phyloP scores from a whole-genome alignment of 2,329 filamentous ascomycete genomes.

The Dactylonectria estremocensis region DNA sequence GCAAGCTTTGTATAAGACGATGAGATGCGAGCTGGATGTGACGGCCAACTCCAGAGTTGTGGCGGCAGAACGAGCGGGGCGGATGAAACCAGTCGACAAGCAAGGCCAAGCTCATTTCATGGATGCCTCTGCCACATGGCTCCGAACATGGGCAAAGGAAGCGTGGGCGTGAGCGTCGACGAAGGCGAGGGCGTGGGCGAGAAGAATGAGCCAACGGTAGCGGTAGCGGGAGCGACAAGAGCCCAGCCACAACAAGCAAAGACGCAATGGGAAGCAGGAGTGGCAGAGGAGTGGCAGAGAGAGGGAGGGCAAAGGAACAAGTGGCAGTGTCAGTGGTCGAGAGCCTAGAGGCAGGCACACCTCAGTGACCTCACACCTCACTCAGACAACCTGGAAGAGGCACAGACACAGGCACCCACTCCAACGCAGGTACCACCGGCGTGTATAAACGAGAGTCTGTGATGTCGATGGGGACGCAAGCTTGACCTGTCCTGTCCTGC shows the following conservation, averaged over 20 bases:
- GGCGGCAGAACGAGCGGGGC: constrained; percentile 59
- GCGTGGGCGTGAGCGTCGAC: constrained; percentile 54
- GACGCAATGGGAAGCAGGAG: constrained; percentile 7
- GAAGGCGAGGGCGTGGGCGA: constrained; percentile 23
- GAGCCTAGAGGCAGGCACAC: constrained; percentile 28
- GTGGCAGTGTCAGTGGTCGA: constrained; percentile 28
- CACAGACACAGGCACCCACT: constrained; percentile 31
- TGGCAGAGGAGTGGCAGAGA: background rate
- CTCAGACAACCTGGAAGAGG: constrained; percentile 17
- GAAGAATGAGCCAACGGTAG: background rate
- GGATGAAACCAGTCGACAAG: constrained; percentile 59
- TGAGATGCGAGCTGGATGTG: constrained; percentile 60
- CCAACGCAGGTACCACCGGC: constrained; percentile 33
- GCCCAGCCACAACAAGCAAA: constrained; percentile 8
- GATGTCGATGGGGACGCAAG: constrained; percentile 14
- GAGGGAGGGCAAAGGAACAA: background rate
- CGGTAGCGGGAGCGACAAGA: constrained; percentile 17
- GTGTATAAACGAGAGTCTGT: constrained; percentile 27
- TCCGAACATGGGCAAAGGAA: constrained; percentile 42
- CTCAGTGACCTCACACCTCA: constrained; percentile 29
- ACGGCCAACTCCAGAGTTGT: constrained; percentile 62
- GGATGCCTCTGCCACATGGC: constrained; percentile 51
- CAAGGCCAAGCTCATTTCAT: constrained; percentile 63
- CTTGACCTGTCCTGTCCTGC: constrained; percentile 11
- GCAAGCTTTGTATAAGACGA: constrained; percentile 46